Evolutionary conservation across 352 stramenopile species (phyloP), one percentile per base, ranked within the genome.

Genomic region (Globisporangium spinosum): DNA sequence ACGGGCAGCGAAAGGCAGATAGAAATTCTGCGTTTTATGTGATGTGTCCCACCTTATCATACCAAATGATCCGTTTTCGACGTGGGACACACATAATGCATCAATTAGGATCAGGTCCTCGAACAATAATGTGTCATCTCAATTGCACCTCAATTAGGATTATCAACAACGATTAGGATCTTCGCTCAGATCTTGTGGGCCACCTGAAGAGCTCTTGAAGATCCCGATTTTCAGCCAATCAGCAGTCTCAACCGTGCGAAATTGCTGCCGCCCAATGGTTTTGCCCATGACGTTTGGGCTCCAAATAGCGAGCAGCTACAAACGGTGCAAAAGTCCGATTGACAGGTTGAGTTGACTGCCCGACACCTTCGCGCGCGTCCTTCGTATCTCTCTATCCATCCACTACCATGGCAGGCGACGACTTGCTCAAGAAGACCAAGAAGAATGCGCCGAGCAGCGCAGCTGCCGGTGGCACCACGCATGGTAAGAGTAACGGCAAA

Each of bases 401-500:
- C 3, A 58, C 17, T 1, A 54, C 55, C 23, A 92, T 92, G 84
- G 82, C 82, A 53, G 70, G 56, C 25, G 84, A 92, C 75, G 82
- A 92, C 71, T 71, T 91, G 67, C 79, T 90, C 61, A 87, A 88
- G 58, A 65, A 67, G 65, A 73, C 77, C 68, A 83, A 81, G 70
- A 82, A 82, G 59, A 61, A 62, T 47, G 69, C 60, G 32, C 70
- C 72, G 2, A 47, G 38, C 27, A 64, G 29, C 20, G 66, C 47
- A 0, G 70, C 56, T 49, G 67, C 61, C 25, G 70, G 74, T 45
- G 71, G 66, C 45, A 83, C 85, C 34, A 87, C 72, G 15, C 83
- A 93, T 58, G 82, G 83, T 70, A 93, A 93, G 68, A 91, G 81
- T 53, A 93, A 91, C 66, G 84, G 84, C 65, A 93, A 92, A 70